Conservation (phyloP, 1,284 basidiomycete genomes). For the Phenoliferia sp. region DNA sequence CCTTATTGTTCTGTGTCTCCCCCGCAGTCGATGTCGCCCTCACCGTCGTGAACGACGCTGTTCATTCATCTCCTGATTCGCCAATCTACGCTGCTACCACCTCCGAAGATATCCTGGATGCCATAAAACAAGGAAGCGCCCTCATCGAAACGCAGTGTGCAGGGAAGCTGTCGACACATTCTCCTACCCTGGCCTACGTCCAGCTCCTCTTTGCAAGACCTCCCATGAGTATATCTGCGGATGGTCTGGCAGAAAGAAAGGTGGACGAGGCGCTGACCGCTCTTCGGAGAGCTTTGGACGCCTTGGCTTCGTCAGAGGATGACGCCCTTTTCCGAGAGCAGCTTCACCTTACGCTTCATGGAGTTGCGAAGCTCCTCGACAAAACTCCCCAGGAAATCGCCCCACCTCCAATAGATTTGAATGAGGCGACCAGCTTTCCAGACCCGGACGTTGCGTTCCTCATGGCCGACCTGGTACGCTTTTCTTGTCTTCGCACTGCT, state of each 20-base stretch:
- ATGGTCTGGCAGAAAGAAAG: background rate
- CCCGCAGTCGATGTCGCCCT: conserved; percentile 4
- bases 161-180: background rate
- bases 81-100: background rate
- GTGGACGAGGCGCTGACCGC: background rate
- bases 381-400: background rate
- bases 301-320: background rate
- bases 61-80: background rate
- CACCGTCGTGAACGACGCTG: conserved; percentile 1
- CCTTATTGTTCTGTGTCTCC: background rate
- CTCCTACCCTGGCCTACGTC: background rate
- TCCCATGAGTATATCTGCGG: background rate
- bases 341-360: background rate
- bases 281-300: background rate
- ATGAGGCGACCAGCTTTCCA: background rate
- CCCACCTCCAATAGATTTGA: background rate
- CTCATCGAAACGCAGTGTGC: background rate
- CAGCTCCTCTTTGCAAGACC: conserved; percentile 1
- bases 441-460: conserved; percentile 7
- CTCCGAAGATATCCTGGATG: conserved; percentile 2
- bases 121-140: background rate
- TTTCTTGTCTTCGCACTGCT: too few relatives aligned
- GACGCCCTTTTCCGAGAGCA: background rate
- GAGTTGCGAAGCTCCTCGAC: background rate
- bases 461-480: conserved; percentile 1